phyloP scores from a whole-genome alignment of 2,329 filamentous ascomycete genomes.

The Xenosphaeropsis pyriputrescens region DNA sequence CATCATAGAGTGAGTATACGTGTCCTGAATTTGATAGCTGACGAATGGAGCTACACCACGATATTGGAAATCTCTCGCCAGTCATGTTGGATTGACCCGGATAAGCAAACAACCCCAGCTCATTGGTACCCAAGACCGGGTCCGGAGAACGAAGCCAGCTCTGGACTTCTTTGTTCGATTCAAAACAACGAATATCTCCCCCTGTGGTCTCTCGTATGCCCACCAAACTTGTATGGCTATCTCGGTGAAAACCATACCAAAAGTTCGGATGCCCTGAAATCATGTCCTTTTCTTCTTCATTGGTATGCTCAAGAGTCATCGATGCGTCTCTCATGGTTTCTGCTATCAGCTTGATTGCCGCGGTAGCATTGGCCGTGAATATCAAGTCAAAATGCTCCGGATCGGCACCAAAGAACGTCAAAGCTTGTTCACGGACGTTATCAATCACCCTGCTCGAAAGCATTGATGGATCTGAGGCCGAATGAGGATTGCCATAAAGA shows the following conservation, averaged over 20 bases:
- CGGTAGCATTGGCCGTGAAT: constrained; percentile 81
- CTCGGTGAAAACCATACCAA: constrained; percentile 65
- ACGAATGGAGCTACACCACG: constrained; percentile 43
- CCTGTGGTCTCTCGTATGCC: constrained; percentile 59
- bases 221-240: constrained; percentile 74
- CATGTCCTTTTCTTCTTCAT: not conserved
- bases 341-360: constrained; percentile 67
- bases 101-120: constrained; percentile 54
- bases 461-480: constrained; percentile 64
- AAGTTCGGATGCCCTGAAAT: constrained; percentile 30
- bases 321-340: constrained; percentile 55
- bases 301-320: constrained; percentile 12
- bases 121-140: constrained; percentile 6
- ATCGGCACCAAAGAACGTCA: constrained; percentile 65
- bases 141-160: constrained; percentile 21
- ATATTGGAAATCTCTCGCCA: constrained; percentile 55
- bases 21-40: constrained; percentile 4
- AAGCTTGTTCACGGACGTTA: constrained; percentile 50
- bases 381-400: constrained; percentile 69
- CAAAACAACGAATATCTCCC: constrained; percentile 43
- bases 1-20: constrained; percentile 59
- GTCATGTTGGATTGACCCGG: constrained; percentile 88
- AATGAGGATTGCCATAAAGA: constrained; percentile 81
- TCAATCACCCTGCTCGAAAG: constrained; percentile 58
- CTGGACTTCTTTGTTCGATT: constrained; percentile 34